phyloP scores from a whole-genome alignment of 2,329 filamentous ascomycete species.

The Fusarium heterosporum region DNA sequence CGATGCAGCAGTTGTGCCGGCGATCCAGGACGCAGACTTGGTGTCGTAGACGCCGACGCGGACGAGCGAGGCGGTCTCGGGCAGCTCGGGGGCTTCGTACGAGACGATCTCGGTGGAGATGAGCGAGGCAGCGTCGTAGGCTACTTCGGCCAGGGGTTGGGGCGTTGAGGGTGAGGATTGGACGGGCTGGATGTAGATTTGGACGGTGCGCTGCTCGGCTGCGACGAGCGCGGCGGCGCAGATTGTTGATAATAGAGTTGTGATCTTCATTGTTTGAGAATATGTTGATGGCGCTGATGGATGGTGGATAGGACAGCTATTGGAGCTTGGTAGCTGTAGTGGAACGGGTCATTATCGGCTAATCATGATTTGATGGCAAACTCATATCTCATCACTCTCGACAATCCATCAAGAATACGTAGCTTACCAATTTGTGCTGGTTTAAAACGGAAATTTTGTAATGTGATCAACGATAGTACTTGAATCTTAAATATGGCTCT shows the following conservation, averaged over 20 bases:
- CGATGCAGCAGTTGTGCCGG: constrained; percentile 67
- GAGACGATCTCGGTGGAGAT: constrained; percentile 61
- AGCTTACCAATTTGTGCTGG: neutral
- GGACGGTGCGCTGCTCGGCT: constrained; percentile 58
- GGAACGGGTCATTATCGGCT: constrained; percentile 40
- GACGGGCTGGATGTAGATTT: constrained; percentile 68
- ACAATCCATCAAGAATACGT: neutral
- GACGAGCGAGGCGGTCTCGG: constrained; percentile 60
- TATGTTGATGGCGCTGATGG: constrained; percentile 10
- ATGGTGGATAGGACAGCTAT: constrained; percentile 12
- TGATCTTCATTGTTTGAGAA: constrained; percentile 55
- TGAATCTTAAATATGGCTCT: constrained; percentile 26
- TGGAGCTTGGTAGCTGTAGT: constrained; percentile 23
- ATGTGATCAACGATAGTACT: constrained; percentile 1
- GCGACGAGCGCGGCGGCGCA: constrained; percentile 56
- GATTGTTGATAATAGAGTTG: constrained; percentile 57
- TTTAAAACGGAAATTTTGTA: neutral
- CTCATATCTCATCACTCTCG: neutral
- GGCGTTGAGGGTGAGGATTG: constrained; percentile 50
- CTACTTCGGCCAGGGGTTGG: constrained; percentile 65
- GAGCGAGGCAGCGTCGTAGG: constrained; percentile 62
- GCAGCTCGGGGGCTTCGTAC: constrained; percentile 68
- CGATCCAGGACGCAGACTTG: constrained; percentile 60
- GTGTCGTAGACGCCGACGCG: constrained; percentile 70
- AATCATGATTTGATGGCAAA: constrained; percentile 7